Percentiles rank a stretch among this genome's conserved stretches.
These are phyloP conservation scores for Melanopsichium pennsylvanicum DNA, from an alignment of 1,284 basidiomycete genomes.

Conservation along the genomic window DNA sequence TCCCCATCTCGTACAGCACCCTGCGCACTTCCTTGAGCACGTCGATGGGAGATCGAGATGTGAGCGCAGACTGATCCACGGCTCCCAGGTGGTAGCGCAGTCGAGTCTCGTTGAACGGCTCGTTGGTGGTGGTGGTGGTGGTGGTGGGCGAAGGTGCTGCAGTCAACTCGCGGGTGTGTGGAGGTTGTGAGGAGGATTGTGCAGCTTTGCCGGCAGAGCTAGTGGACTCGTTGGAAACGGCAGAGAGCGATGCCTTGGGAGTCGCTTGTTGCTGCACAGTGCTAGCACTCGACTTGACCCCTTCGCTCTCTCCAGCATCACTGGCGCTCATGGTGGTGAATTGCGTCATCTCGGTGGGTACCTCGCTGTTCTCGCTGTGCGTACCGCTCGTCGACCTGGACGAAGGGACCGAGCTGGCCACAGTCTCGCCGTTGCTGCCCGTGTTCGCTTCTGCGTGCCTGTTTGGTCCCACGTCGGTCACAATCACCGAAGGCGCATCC, in stretches of 20 bases:
- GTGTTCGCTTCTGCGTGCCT: constrained; percentile 27
- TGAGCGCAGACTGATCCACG: constrained; percentile 89
- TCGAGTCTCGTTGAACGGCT: constrained; percentile 69
- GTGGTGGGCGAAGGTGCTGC: background rate
- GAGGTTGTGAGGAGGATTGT: no score
- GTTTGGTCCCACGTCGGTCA: constrained; percentile 32
- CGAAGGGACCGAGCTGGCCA: constrained; percentile 47
- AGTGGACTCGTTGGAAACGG: constrained; percentile 28
- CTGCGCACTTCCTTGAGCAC: constrained; percentile 84
- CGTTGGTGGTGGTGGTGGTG: background rate
- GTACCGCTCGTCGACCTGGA: constrained; percentile 62
- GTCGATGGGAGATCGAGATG: constrained; percentile 81
- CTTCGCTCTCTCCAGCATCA: constrained; percentile 26
- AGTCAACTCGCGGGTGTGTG: background rate
- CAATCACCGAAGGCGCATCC: constrained; percentile 36
- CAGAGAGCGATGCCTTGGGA: constrained; percentile 47
- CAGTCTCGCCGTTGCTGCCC: constrained; percentile 20
- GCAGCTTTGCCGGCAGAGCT: constrained; percentile 15
- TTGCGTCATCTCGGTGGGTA: constrained; percentile 42
- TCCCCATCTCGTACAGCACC: constrained; percentile 86
- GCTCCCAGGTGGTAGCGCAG: constrained; percentile 89
- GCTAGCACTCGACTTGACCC: constrained; percentile 51
- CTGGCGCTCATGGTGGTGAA: constrained; percentile 32
- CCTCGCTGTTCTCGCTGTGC: constrained; percentile 58
- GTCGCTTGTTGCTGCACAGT: constrained; percentile 58